Percentiles rank a stretch among this genome's conserved stretches.
phyloP scores from a whole-genome alignment of 2,329 filamentous ascomycete species.

The Lachnellula hyalina region DNA sequence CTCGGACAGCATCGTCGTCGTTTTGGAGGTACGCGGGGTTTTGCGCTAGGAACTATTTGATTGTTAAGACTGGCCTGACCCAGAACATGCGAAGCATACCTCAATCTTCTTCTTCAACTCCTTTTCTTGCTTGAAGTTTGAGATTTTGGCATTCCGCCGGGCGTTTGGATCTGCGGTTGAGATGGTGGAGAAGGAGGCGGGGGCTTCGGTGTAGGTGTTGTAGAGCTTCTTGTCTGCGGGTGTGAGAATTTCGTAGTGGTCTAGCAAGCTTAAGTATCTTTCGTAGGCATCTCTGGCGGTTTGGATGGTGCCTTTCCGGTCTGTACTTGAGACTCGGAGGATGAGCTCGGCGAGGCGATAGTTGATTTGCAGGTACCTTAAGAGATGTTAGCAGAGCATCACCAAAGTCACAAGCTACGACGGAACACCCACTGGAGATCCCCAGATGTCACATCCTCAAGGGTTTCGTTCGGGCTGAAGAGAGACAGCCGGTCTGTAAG shows the following conservation, averaged over 20 bases:
- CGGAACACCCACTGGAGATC: constrained; percentile 61
- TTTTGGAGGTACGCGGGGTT: constrained; percentile 58
- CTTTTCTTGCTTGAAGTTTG: constrained; percentile 79
- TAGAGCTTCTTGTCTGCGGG: constrained; percentile 62
- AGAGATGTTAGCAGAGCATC: constrained; percentile 19
- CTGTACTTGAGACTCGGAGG: constrained; percentile 57
- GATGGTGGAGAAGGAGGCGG: constrained; percentile 67
- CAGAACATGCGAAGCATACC: constrained; percentile 38
- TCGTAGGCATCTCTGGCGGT: constrained; percentile 69
- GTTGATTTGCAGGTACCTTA: constrained; percentile 66
- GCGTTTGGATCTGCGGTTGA: constrained; percentile 59
- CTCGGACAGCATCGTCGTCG: constrained; percentile 80
- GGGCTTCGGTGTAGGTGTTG: constrained; percentile 67
- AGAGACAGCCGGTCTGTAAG: constrained; percentile 67
- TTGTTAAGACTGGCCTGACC: neutral
- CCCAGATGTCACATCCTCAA: constrained; percentile 82
- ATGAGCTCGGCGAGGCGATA: constrained; percentile 76
- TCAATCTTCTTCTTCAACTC: constrained; percentile 78
- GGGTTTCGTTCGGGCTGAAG: constrained; percentile 84
- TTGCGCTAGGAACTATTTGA: constrained; percentile 48
- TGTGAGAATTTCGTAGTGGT: constrained; percentile 71
- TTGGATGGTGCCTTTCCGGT: constrained; percentile 59
- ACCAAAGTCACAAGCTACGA: neutral
- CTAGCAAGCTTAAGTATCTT: constrained; percentile 68
- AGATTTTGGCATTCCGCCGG: constrained; percentile 78